Evolutionary conservation across 768 basidiomycete species (phyloP).

Genomic region (Amanita subjunquillea): DNA sequence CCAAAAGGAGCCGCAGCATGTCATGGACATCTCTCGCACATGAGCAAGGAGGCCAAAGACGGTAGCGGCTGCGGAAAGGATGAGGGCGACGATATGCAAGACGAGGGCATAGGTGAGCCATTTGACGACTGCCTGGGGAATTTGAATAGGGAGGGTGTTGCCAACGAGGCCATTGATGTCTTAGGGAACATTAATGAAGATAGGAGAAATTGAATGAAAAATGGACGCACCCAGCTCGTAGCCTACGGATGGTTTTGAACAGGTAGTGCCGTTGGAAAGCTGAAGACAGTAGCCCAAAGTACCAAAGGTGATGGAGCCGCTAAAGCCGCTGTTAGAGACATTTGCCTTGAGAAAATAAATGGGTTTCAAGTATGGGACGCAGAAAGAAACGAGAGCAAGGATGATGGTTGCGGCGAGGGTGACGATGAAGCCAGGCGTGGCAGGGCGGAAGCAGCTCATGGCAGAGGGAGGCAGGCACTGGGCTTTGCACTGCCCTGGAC

Average conservation of each 20-base stretch:
- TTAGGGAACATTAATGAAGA: constrained; percentile 17
- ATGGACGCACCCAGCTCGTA: constrained; percentile 70
- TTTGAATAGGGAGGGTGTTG: constrained; percentile 50
- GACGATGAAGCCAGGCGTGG: constrained; percentile 83
- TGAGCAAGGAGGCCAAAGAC: constrained; percentile 85
- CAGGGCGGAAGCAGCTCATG: constrained; percentile 68
- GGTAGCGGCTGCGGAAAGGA: constrained; percentile 56
- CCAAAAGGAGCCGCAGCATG: constrained; percentile 71
- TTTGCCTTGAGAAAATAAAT: constrained; percentile 82
- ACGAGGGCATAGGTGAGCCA: constrained; percentile 94
- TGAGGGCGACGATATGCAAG: constrained; percentile 84
- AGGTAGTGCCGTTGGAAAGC: constrained; percentile 44
- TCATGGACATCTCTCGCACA: constrained; percentile 78
- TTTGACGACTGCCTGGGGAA: constrained; percentile 79
- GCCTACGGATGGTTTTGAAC: constrained; percentile 75
- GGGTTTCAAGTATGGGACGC: constrained; percentile 82
- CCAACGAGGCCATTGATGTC: constrained; percentile 80
- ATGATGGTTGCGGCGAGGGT: constrained; percentile 72
- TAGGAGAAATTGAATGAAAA: not conserved
- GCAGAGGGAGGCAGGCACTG: constrained; percentile 2
- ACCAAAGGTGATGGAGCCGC: constrained; percentile 72
- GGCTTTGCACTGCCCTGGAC: not conserved
- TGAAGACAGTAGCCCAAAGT: constrained; percentile 83
- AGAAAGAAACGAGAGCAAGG: constrained; percentile 82
- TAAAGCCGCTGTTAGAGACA: constrained; percentile 32